Evolutionary conservation across 208 protist species (phyloP), one percentile per base, ranked within the genome.

Genomic region (Trypanosoma caninum): DNA sequence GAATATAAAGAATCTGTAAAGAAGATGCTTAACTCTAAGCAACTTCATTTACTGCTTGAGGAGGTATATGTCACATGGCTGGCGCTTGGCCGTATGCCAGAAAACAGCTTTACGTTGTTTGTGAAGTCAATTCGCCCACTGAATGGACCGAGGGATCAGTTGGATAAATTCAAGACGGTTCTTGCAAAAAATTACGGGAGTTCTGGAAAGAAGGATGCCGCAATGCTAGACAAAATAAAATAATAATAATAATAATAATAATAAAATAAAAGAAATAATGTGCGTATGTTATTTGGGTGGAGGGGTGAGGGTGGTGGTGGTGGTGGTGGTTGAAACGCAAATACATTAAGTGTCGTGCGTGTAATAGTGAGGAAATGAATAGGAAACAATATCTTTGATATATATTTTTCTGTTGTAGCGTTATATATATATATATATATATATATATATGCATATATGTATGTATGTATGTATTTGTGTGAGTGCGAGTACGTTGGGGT

Each of bases 31-130:
- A 80, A 57, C 13, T 59, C 46, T 0, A 72, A 75, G 4, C 60
- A 72, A 1, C 53, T 76, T 2, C 61, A 65, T 34, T 38, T 51
- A 20, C 50, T 89, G 16, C 65, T 95, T 23, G 76, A 82, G 51
- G 84, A 95, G 59, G 80, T 95, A 20, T 92, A 86, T 56, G 59
- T 84, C 48, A 79, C 87, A 52, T 92, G 82, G 82, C 59, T 56
- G 53, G 47, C 55, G 5, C 78, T 92, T 6, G 66, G 76, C 4
- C 78, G 81, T 45, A 74, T 75, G 0, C 70, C 82, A 14, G 71
- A 75, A 25, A 40, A 71, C 27, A 69, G 70, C 31, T 78, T 77
- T 45, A 56, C 78, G 16, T 51, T 56, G 6, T 92, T 92, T 61
- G 69, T 80, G n/a, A 70, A 78, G 38, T 72, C 62, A 31, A 47